Base-by-base conservation (phyloP, 2,329 filamentous ascomycete genomes). In the Tothia fuscella region DNA sequence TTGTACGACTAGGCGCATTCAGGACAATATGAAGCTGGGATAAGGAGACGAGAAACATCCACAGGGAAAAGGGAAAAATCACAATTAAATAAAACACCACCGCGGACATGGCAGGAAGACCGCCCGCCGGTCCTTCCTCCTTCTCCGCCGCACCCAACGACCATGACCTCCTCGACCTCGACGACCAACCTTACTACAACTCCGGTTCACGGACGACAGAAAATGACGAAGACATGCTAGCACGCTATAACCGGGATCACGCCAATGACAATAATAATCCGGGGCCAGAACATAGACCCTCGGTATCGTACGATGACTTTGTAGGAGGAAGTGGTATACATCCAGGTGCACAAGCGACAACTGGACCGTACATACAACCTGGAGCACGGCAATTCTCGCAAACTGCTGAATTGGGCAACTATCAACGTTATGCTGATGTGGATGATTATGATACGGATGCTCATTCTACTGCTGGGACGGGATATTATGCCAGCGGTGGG, bases 271-370 rank as follows among this genome's bases (percentile, higher is more conserved):
- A 38, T n/a, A 32, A 72, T 49, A 62, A 69, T 36, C 70, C 72
- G 44, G 63, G 78, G 51, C 66, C 72, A 35, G 73, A 74, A 47
- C 64, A 77, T 44, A 82, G 89, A 50, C 84, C 87, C 40, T 95
- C 88, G 20, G 78, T 89, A 40, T 93, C 87, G 45, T 95, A 95
- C 63, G 89, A 95, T 69, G 82, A 91, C 54, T 96, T 95, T 59
- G 80, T 96, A 48, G 89, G 89, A 49, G 78, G n/a, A 36, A 36
- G 25, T 12, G 17, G 22, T 37, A 17, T 25, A 25, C 35, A 21
- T 28, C 3, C 21, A 37, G 13, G 22, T 22, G 35, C 22, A 25
- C 35, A 26, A 25, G 17, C 35, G n/a, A n/a, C n/a, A n/a, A n/a
- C n/a, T n/a, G n/a, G n/a, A 68, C 70, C 46, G 55, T 52, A 28